These are phyloP conservation scores for Oenanthe sinensis DNA, from an alignment of 129 eudicot species.

Conservation along the genomic window DNA sequence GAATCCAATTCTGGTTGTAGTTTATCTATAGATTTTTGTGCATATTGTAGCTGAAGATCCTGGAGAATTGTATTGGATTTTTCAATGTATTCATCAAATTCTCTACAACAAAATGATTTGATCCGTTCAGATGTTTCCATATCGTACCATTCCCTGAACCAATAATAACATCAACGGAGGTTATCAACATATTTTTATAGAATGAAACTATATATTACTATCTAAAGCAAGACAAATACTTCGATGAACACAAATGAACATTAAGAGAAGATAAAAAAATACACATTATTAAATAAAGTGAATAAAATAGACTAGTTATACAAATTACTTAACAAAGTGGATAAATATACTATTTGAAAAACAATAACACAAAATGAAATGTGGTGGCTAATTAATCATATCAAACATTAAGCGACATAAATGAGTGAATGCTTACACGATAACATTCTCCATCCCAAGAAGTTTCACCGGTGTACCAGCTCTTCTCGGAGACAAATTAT, in stretches of 20 bases:
- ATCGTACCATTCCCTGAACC: conserved; percentile 80
- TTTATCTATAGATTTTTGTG: no score
- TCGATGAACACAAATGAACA: neutral
- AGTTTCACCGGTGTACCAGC: conserved; percentile 83
- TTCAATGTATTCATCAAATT: conserved; percentile 27
- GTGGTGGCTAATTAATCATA: no score
- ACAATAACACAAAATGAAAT: no score
- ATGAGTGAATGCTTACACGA: conserved; percentile 48
- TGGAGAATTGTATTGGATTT: no score
- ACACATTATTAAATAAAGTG: no score
- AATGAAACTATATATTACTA: neutral
- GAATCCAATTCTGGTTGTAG: no score
- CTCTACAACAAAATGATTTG: conserved; percentile 79
- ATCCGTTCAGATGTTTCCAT: conserved; percentile 66
- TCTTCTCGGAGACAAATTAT: conserved; percentile 37
- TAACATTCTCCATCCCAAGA: conserved; percentile 74
- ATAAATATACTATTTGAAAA: no score
- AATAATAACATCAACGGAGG: neutral
- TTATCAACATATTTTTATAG: neutral
- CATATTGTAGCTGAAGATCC: no score
- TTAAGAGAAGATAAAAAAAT: no score
- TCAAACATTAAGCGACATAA: no score
- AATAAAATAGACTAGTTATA: no score
- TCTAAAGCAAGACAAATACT: neutral
- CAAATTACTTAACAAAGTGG: no score